Conservation (phyloP, 2,329 filamentous ascomycete genomes). For the Colletotrichum destructivum region DNA sequence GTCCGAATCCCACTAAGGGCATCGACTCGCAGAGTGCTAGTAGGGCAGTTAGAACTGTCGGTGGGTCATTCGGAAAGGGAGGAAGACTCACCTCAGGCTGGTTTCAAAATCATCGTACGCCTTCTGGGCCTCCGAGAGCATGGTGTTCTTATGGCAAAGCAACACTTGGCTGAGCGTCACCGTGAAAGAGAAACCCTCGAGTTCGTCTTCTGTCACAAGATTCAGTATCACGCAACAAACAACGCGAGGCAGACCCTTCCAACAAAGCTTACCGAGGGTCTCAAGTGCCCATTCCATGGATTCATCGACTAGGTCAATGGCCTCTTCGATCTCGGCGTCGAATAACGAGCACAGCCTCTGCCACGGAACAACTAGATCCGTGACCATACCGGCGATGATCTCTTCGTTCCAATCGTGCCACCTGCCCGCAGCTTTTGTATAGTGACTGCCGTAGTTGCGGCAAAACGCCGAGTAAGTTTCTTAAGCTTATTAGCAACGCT, state of each 20-base stretch:
- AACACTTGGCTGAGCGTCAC: too few species aligned
- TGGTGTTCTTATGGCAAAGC: too few species aligned
- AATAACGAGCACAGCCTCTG: constrained; percentile 1
- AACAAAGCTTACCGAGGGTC: constrained; percentile 40
- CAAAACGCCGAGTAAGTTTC: constrained; percentile 60
- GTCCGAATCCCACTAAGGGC: constrained; percentile 54
- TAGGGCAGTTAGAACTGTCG: not conserved
- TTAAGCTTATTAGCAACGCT: constrained; percentile 39
- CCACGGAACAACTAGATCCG: constrained; percentile 54
- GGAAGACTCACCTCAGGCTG: too few species aligned
- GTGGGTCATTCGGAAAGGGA: not conserved
- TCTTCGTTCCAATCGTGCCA: constrained; percentile 62
- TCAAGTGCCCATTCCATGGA: constrained; percentile 28
- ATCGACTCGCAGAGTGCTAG: constrained; percentile 53
- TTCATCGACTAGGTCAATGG: constrained; percentile 26
- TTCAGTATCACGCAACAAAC: too few species aligned
- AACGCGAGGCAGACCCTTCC: too few species aligned
- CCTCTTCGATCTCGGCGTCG: not conserved
- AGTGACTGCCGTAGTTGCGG: constrained; percentile 56
- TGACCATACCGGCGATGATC: constrained; percentile 55
- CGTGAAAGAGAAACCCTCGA: too few species aligned
- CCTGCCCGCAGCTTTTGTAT: constrained; percentile 45
- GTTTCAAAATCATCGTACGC: too few species aligned
- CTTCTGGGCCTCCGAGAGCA: too few species aligned
- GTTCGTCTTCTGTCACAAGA: too few species aligned